Base-by-base conservation (phyloP, 352 stramenopile genomes). In the Peronospora belbahrii region DNA sequence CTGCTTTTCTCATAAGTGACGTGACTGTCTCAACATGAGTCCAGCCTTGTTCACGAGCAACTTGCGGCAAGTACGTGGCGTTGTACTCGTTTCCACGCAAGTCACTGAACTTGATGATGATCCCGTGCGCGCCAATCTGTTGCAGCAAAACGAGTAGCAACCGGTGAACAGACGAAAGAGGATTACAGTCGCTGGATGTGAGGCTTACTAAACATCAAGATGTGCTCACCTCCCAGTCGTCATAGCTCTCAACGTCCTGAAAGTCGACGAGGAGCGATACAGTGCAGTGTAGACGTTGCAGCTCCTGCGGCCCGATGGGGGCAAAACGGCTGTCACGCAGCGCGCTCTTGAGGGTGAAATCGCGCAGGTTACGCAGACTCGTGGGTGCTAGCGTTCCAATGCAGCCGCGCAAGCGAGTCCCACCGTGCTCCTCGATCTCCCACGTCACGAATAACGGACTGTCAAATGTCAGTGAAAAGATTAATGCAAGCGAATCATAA, bases 221-320 rank as follows among this genome's bases (percentile, higher is more conserved):
- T 33, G 27, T 7, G 15, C 47, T 8, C 13, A 91, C 76, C 70
- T 87, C 69, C 79, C 79, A 91, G 62, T 91, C 79, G 42, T 86
- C 72, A 48, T 79, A 91, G 54, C 83, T 66, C 22, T 81, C 63
- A 13, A 59, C 71, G 43, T 83, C 74, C 46, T 91, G 59, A 50
- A 85, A 89, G 70, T 88, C 70, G 38, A 89, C 58, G 61, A 91
- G 76, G 52, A 91, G 56, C 22, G 79, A 91, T 57, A 91, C 79
- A 5, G 76, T 85, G 64, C 77, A 88, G 50, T 79, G 70, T 23
- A 91, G 55, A 7, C 61, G 62, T 2, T 79, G 62, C 10, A 91
- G 55, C 48, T 91, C 79, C 28, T 80, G 62, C 1, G 77, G 73
- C 15, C 42, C 42, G 42, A 91, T 91, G 28, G 79, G 79, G 32